Evolutionary conservation across 108 stramenopile genomes (phyloP).

Genomic region (Licmophora abbreviata): DNA sequence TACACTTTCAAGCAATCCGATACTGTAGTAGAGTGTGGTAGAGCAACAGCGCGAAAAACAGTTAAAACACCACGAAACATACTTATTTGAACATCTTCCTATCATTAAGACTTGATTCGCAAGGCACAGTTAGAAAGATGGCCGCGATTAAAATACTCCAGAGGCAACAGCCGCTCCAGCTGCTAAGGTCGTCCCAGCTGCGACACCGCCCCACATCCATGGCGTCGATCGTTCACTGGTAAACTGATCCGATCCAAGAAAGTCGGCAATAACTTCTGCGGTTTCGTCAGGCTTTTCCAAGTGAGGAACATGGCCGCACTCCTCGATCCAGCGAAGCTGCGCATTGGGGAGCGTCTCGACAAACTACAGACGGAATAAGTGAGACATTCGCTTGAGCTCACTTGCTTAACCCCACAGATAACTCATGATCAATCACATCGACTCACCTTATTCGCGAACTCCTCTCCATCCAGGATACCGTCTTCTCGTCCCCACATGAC

Average conservation of each 20-base stretch:
- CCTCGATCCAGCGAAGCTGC: conserved; percentile 73
- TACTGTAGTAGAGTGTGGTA: too few relatives aligned
- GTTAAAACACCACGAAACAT: too few relatives aligned
- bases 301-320: conserved; percentile 93
- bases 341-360: conserved; percentile 69
- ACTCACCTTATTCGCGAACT: conserved; percentile 79
- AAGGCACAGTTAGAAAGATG: too few relatives aligned
- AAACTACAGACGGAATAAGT: conserved; percentile 42
- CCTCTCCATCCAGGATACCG: conserved; percentile 77
- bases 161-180: too few relatives aligned
- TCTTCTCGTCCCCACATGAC: conserved; percentile 92
- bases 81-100: too few relatives aligned
- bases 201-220: conserved; percentile 8
- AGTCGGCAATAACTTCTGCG: conserved; percentile 57
- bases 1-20: too few relatives aligned
- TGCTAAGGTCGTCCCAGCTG: too few relatives aligned
- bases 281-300: conserved; percentile 85
- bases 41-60: too few relatives aligned
- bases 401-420: background rate
- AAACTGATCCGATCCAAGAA: too few relatives aligned
- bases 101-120: too few relatives aligned
- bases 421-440: conserved; percentile 1
- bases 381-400: background rate
- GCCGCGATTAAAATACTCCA: too few relatives aligned
- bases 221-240: background rate